Conservation (phyloP, 306 rosid genomes). For the Ormosia emarginata region DNA sequence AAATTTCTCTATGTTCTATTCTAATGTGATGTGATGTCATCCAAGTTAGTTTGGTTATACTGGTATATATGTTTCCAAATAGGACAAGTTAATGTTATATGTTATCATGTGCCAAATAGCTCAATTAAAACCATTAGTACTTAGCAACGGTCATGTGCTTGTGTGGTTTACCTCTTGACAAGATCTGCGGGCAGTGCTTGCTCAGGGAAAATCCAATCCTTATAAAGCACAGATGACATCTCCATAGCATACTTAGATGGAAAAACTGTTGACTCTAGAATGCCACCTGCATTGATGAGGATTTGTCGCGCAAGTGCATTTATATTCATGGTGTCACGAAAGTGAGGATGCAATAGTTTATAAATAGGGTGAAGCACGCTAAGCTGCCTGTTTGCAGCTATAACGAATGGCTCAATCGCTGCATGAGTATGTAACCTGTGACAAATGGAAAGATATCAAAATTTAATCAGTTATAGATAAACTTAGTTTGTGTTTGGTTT, state of each 20-base stretch:
- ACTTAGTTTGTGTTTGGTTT: not conserved
- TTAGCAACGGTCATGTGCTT: not conserved
- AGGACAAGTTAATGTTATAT: not conserved
- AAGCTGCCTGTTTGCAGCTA: conserved; percentile 71
- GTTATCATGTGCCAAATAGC: not conserved
- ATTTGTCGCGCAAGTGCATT: conserved; percentile 66
- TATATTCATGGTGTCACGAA: conserved; percentile 79
- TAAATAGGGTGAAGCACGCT: conserved; percentile 83
- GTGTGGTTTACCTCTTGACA: conserved; percentile 57
- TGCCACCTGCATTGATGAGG: conserved; percentile 67
- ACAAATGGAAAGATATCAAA: not conserved
- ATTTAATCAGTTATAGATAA: not conserved
- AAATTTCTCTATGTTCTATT: not conserved
- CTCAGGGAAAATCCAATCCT: conserved; percentile 68
- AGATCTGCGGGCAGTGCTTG: conserved; percentile 80
- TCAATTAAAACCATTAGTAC: not conserved
- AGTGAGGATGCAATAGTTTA: conserved; percentile 75
- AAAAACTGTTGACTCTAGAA: conserved; percentile 60
- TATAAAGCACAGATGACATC: conserved; percentile 63
- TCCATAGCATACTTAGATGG: conserved; percentile 63
- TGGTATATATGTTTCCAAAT: not conserved
- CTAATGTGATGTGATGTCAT: not conserved
- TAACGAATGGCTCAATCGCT: conserved; percentile 72
- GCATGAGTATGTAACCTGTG: conserved; percentile 84
- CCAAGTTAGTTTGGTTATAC: not conserved